Evolutionary conservation across 495 filamentous ascomycete genomes (phyloP).

Genomic region (Penicillium samsonianum): DNA sequence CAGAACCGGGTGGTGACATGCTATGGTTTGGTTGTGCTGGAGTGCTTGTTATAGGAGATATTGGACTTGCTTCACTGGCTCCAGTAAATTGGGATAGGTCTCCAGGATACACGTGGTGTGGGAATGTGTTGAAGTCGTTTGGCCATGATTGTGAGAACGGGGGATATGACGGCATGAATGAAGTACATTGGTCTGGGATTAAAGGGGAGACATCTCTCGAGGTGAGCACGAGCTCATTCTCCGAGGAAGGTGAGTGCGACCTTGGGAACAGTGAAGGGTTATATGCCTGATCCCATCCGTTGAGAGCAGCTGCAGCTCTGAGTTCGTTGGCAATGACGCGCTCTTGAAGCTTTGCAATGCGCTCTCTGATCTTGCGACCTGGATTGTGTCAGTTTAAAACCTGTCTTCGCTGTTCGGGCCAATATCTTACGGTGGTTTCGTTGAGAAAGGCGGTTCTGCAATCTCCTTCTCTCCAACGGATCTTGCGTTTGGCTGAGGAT

Average conservation of each 20-base stretch:
- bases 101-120: neutral
- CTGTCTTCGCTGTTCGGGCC: neutral
- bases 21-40: neutral
- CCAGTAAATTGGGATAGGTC: neutral
- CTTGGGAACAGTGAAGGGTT: slow-evolving; percentile 4
- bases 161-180: slow-evolving; percentile 12
- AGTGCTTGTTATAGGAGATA: neutral
- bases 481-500: slow-evolving; percentile 24
- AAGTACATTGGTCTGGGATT: slow-evolving; percentile 6
- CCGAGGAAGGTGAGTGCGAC: neutral
- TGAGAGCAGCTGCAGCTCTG: slow-evolving; percentile 34
- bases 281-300: slow-evolving; percentile 34
- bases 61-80: neutral
- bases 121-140: slow-evolving; percentile 1
- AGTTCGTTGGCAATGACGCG: slow-evolving; percentile 47
- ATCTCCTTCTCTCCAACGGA: slow-evolving; percentile 32
- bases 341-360: slow-evolving; percentile 47
- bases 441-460: slow-evolving; percentile 42
- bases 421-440: slow-evolving; percentile 36
- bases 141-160: slow-evolving; percentile 3
- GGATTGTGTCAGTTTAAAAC: neutral
- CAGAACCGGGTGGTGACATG: neutral
- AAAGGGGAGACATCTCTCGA: slow-evolving; percentile 4
- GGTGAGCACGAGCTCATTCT: neutral
- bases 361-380: slow-evolving; percentile 46